Evolutionary conservation across 2,329 filamentous ascomycete genomes (phyloP), one percentile per base, ranked within the genome.

Genomic region (Curvularia eragrostidis): DNA sequence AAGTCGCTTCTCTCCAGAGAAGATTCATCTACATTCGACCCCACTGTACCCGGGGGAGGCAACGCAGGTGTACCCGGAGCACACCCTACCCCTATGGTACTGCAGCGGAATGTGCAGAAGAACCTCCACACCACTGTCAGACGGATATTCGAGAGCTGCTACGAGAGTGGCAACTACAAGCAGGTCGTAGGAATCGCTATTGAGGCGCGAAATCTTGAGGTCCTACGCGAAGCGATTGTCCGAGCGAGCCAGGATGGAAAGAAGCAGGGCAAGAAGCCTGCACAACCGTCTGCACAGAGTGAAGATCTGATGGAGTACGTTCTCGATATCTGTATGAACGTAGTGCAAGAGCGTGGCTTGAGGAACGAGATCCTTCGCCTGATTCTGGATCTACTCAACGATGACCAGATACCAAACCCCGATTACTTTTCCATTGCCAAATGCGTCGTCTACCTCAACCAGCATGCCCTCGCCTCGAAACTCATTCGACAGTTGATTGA

Each of bases 401-500:
- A 96, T 59, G 96, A 90, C 79, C 91, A 96, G 57, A 95, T 96
- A 54, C 91, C 93, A 1, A 91, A 86, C 58, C 95, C 95, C 0
- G 95, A 99, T 75, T 98, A 97, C 79, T 99, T 99, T 77, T 92
- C 95, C 19, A 98, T 99, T 70, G 94, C 95, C 49, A 96, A 96
- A 79, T 99, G 95, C 70, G 95, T 97, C 28, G 94, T 99, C 36
- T 97, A 98, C 71, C 85, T 99, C 18, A 90, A 97, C 75, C 91
- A 96, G 66, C 90, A 97, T 71, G 89, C 91, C 48, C 90, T 97
- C 82, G 95, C 95, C 0, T 93, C 93, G 9, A 87, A 86, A 62
- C 93, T 99, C 79, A 86, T 99, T 41, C 86, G 86, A 50, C 89
- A 91, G 66, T 84, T 99, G 21, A 89, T 98, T 9, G 84, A 90